Percentiles rank a stretch among this genome's conserved stretches.
phyloP scores from a whole-genome alignment of 2,329 filamentous ascomycete species.

The Ophiocordyceps camponoti-floridani region DNA sequence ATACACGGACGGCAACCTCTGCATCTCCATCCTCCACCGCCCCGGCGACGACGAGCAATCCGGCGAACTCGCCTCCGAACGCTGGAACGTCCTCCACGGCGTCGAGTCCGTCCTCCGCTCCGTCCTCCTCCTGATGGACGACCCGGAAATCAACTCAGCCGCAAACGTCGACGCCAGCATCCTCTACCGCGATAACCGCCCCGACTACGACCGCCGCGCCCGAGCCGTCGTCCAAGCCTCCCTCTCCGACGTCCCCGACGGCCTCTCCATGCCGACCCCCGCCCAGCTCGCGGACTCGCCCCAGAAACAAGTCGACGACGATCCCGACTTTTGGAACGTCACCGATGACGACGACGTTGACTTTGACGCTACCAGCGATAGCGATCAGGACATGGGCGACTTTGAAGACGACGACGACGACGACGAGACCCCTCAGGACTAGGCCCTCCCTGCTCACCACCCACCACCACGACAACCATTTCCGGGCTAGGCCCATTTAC shows the following conservation, averaged over 20 bases:
- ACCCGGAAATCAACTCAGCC: slow-evolving; percentile 82
- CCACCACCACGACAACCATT: not conserved
- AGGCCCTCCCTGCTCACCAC: too few relatives aligned
- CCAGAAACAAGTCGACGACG: slow-evolving; percentile 43
- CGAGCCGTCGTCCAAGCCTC: slow-evolving; percentile 52
- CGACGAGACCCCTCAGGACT: slow-evolving; percentile 19
- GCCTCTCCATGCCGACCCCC: slow-evolving; percentile 66
- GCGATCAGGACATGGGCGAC: slow-evolving; percentile 43
- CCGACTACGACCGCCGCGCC: slow-evolving; percentile 52
- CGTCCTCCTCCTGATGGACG: slow-evolving; percentile 78
- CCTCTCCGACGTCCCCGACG: slow-evolving; percentile 62
- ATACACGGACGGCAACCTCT: slow-evolving; percentile 76
- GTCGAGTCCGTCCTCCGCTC: slow-evolving; percentile 91
- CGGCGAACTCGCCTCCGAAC: slow-evolving; percentile 74
- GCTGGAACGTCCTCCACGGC: slow-evolving; percentile 86
- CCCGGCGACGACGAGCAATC: slow-evolving; percentile 88
- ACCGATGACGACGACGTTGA: slow-evolving; percentile 61
- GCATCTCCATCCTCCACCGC: slow-evolving; percentile 89
- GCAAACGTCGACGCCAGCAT: slow-evolving; percentile 91
- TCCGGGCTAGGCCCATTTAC: not conserved
- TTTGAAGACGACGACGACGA: slow-evolving; percentile 40
- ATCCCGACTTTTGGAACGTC: slow-evolving; percentile 71
- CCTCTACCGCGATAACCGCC: slow-evolving; percentile 57
- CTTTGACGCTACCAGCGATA: slow-evolving; percentile 53
- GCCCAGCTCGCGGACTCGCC: slow-evolving; percentile 42